phyloP scores from a whole-genome alignment of 2,329 filamentous ascomycete species.

The Dothideomycetes sp. region DNA sequence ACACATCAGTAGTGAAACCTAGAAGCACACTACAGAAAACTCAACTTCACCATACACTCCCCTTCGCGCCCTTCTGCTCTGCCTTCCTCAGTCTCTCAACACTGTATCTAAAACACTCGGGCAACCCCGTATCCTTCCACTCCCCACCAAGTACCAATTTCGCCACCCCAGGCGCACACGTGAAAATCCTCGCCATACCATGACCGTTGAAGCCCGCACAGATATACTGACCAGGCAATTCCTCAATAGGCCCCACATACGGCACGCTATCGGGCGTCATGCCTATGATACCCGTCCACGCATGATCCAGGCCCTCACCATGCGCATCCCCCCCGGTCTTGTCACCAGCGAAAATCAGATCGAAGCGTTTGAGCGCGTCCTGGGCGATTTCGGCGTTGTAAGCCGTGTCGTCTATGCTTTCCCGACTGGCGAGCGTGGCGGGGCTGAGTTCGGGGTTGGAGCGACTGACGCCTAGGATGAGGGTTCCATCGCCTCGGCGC shows the following conservation, averaged over 20 bases:
- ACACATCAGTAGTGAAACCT: too few relatives aligned
- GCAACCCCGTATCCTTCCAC: conserved; percentile 28
- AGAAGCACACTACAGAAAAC: not conserved
- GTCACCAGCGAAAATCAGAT: conserved; percentile 23
- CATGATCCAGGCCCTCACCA: conserved; percentile 34
- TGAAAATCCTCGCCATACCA: conserved; percentile 36
- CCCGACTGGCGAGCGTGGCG: conserved; percentile 12
- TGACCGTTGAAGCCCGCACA: conserved; percentile 42
- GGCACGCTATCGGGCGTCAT: conserved; percentile 36
- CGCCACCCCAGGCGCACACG: conserved; percentile 32
- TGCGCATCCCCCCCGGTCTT: conserved; percentile 14
- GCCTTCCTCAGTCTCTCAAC: conserved; percentile 10
- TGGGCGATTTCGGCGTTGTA: conserved; percentile 30
- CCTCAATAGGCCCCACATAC: conserved; percentile 32
- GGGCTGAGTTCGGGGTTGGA: conserved; percentile 25
- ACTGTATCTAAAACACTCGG: conserved; percentile 26
- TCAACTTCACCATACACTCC: conserved; percentile 6
- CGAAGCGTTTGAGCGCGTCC: conserved; percentile 27
- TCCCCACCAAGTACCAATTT: conserved; percentile 28
- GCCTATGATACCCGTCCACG: conserved; percentile 38
- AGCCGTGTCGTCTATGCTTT: conserved; percentile 28
- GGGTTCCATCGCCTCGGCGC: conserved; percentile 30
- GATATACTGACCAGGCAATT: conserved; percentile 33
- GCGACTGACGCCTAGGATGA: conserved; percentile 33
- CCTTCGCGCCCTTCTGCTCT: conserved; percentile 5